Percentiles rank a stretch among this genome's conserved stretches.
Conservation (phyloP, 176 grass and related monocot species). For the Zea mays region Zm-B73-REFERENCE-NAM-5.0 NC_050103.1:72575001-72575500, state of each 20-base stretch:
- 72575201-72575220: background rate
- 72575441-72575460: conserved; percentile 60
- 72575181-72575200: background rate
- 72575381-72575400: conserved; percentile 54
- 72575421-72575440: conserved; percentile 83
- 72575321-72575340: background rate
- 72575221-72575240: background rate
- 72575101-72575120: background rate
- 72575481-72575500: background rate
- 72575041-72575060: background rate
- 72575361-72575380: background rate
- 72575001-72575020: conserved; percentile 8
- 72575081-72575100: background rate
- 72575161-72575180: conserved; percentile 5
- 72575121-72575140: background rate
- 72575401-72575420: conserved; percentile 98
- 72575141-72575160: background rate
- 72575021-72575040: background rate
- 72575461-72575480: background rate
- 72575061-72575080: background rate
- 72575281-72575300: background rate
- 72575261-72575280: background rate
- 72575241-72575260: background rate
- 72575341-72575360: background rate
- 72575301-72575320: background rate